Conservation (phyloP, 345 rosid species). For the Acer yangbiense region DNA sequence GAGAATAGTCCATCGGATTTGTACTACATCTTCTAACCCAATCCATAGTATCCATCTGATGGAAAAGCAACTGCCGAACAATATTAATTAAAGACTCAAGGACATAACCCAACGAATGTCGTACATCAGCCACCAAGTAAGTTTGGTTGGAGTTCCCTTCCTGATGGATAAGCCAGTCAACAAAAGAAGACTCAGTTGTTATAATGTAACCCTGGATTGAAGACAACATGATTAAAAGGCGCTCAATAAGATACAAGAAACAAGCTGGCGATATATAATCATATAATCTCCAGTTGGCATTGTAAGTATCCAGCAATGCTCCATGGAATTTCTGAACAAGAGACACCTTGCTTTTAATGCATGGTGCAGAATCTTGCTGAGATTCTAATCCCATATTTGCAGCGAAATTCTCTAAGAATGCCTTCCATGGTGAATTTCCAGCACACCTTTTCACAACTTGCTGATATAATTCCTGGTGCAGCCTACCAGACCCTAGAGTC, state of each 20-base stretch:
- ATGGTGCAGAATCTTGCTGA: background rate
- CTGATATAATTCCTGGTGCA: background rate
- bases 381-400: background rate
- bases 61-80: constrained; percentile 13
- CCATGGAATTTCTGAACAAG: constrained; percentile 25
- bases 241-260: constrained; percentile 51
- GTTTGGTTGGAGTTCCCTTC: constrained; percentile 14
- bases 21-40: constrained; percentile 31
- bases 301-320: constrained; percentile 39
- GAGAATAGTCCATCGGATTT: constrained; percentile 9
- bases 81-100: constrained; percentile 13
- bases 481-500: constrained; percentile 46
- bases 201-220: constrained; percentile 18
- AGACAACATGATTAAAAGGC: constrained; percentile 31
- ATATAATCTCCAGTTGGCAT: constrained; percentile 30
- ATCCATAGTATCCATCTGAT: constrained; percentile 17
- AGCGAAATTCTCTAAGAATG: constrained; percentile 28
- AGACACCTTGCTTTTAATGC: background rate
- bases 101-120: background rate
- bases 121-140: background rate
- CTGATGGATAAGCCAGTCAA: constrained; percentile 43
- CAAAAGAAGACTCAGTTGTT: constrained; percentile 35
- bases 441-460: constrained; percentile 14
- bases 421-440: constrained; percentile 33
- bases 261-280: constrained; percentile 46